Evolutionary conservation across 2,329 filamentous ascomycete species (phyloP), one percentile per base, ranked within the genome.

Genomic region (Aspergillus jensenii): DNA sequence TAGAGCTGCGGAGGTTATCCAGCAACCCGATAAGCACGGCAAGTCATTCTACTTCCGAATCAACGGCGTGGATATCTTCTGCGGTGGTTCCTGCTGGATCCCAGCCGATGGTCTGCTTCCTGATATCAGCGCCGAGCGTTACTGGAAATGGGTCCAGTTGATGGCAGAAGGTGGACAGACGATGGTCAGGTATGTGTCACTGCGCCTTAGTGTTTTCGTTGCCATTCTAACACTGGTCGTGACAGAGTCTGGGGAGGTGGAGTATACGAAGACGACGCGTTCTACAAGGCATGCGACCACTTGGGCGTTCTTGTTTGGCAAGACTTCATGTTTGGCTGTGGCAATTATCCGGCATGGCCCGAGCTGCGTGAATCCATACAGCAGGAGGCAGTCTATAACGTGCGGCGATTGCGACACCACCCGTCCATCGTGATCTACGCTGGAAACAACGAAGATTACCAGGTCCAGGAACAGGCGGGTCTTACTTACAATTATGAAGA

Each of bases 371-470:
- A 83, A 40, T 88, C 84, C 0, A 84, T 92, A 59, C 81, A 86
- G 59, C 68, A 78, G 23, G 90, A 93, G 73, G 87, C 87, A 39
- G 73, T 81, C 17, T 83, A 85, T 53, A 88, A 90, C 65, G 79
- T 90, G 45, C 81, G 81, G 69, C 79, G 88, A 48, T 79, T 97
- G 43, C 84, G 91, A 45, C 91, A 97, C 71, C 93, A 97, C 70
- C 90, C 93, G 0, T 92, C 86, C 12, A 89, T 97, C 62, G 88
- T 93, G 45, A 88, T 97, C 57, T 96, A 88, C 78, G 92, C 90
- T 3, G 93, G 93, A 14, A 97, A 97, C 76, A 98, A 97, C 68
- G 93, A 98, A 73, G 93, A 97, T 71, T 97, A 97, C 73, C 89
- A 93, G 72, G 89, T 92, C 52, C 88, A 88, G 58, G 91, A 96